Base-by-base conservation (phyloP, 257 asterid genomes). In the Misopates orontium region DNA sequence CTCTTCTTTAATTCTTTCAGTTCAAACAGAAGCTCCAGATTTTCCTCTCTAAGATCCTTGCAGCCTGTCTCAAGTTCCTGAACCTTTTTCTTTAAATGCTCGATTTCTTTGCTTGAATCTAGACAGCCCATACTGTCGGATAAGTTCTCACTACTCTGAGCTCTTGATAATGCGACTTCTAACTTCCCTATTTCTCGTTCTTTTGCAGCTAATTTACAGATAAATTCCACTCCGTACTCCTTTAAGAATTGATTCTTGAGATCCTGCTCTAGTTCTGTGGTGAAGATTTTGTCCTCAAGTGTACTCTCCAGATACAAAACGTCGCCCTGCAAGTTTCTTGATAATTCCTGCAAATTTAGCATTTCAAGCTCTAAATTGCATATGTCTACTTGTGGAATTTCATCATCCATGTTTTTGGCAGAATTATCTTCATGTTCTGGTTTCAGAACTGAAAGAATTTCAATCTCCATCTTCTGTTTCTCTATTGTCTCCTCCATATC, bases 401-500 rank as follows among this genome's bases (percentile, higher is more conserved):
- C 22, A 18, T 68, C 60, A 3, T 24, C 19, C 23, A 19, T 48
- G 32, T 48, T 40, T 17, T 55, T 12, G 19, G 21, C 51, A 2
- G 66, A 57, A 14, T 47, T 57, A 31, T 36, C 42, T 36, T 36
- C 42, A 36, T 36, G 42, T 36, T 36, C 10, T 36, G 42, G 8
- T 4, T 36, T 36, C 42, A 36, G 42, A 9, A 36, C 42, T 7
- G 65, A 25, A 54, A 78, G 71, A 66, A 60, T 72, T 60, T 76
- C 72, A 31, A 76, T 76, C 71, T 79, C 77, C 20, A 69, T 28
- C 23, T 68, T 82, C 69, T 76, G 84, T n/a, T 76, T 74, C 54
- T 70, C 77, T 25, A 77, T 50, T 16, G 73, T 82, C 66, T 79
- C 81, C 79, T 82, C 87, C 83, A 77, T 71, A 61, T 82, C 87